Conservation (phyloP, 2,329 filamentous ascomycete species). For the Fusarium nematophilum region DNA sequence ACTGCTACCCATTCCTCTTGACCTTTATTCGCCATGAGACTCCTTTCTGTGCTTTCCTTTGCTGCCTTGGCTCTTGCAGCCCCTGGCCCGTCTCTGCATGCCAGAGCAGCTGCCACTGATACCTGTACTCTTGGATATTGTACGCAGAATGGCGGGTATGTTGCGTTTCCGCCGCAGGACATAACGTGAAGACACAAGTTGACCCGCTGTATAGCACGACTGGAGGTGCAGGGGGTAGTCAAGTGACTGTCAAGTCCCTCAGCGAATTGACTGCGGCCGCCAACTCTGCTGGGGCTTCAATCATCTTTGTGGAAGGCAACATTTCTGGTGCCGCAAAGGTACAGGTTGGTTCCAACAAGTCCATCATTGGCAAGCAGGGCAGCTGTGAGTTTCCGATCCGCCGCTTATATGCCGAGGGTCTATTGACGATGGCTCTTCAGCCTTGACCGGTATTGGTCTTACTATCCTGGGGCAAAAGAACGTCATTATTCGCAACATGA, state of each 20-base stretch:
- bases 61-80: slow-evolving; percentile 11
- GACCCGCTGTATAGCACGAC: slow-evolving; percentile 16
- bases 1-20: not conserved
- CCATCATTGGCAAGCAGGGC: slow-evolving; percentile 36
- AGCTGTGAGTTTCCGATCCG: slow-evolving; percentile 24
- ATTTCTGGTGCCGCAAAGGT: slow-evolving; percentile 41
- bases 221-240: slow-evolving; percentile 24
- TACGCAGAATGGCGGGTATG: slow-evolving; percentile 40
- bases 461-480: slow-evolving; percentile 50
- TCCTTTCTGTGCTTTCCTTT: not conserved
- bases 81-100: slow-evolving; percentile 6
- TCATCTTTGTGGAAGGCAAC: slow-evolving; percentile 35
- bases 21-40: slow-evolving; percentile 18
- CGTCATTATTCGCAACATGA: slow-evolving; percentile 68
- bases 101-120: slow-evolving; percentile 26
- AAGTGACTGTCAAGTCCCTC: slow-evolving; percentile 32
- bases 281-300: slow-evolving; percentile 10
- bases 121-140: slow-evolving; percentile 30
- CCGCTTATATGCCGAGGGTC: too few relatives aligned
- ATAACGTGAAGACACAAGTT: fast-evolving
- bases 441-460: slow-evolving; percentile 32
- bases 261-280: slow-evolving; percentile 30
- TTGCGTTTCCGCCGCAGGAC: not conserved
- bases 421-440: slow-evolving; percentile 15
- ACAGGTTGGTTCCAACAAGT: slow-evolving; percentile 36